Base-by-base conservation (phyloP, 805 yeast genomes). In the Cyberlindnera saturnus region DNA sequence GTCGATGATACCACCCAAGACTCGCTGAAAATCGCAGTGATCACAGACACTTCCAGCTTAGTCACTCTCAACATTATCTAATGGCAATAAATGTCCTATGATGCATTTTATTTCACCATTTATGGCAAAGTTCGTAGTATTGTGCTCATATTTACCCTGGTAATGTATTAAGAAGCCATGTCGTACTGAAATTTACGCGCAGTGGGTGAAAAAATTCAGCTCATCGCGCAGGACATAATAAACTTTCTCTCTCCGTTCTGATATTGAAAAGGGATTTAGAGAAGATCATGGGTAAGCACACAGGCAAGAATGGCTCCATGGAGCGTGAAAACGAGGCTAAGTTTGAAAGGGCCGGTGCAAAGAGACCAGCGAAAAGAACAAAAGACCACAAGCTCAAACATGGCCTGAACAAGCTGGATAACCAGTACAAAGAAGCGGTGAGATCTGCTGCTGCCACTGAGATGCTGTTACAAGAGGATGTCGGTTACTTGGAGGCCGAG, bases 401-500 rank as follows among this genome's bases (percentile, higher is more conserved):
- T 18, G 81, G 81, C 18, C 60, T 91, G 56, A 79, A 79, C 51
- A 72, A 79, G 52, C 65, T 80, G 32, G 95, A 91, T 59, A 71
- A 73, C 34, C 82, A 82, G 53, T 86, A 84, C 63, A 75, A 78
- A 49, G 84, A 82, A 46, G 95, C 96, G 1, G 77, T 86, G n/a
- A 70, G 74, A 50, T 75, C 88, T 9, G 96, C 96, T 2, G 88
- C 90, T 10, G 81, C 83, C 5, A 85, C 97, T 0, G 97, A 93
- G 55, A 74, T 88, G 56, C 71, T 93, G 49, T 67, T 88, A 30
- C 86, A 85, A 47, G 98, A 93, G 66, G 82, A 84, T 26, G 76
- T 73, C 5, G 99, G 99, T 37, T 84, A 72, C 56, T 63, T 93
- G 48, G 99, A 93, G 63, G 88, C 96, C 6, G 99, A 93, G 57